A percentile compares a stretch with the other conserved stretches of the same genome.
Evolutionary conservation across 2,329 filamentous ascomycete genomes (phyloP).

Genomic region (Penicillium olsonii): DNA sequence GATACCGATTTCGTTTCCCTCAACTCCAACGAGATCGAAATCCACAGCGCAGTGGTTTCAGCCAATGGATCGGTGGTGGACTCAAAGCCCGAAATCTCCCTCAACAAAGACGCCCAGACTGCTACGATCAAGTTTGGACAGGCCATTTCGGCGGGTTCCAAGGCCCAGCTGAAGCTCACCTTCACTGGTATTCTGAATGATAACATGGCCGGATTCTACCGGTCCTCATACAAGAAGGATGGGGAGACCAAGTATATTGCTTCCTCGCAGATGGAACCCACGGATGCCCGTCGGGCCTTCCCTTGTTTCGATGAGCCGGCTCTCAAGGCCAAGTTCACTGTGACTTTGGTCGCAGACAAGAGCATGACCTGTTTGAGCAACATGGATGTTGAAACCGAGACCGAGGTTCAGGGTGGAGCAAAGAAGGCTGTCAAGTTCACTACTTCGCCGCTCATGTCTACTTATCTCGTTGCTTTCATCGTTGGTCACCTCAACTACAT

Average conservation of each 20-base stretch:
- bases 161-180: conserved; percentile 74
- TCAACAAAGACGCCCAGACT: conserved; percentile 78
- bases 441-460: conserved; percentile 91
- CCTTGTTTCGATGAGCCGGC: conserved; percentile 96
- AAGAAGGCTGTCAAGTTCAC: conserved; percentile 91
- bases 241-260: conserved; percentile 81
- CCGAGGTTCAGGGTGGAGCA: conserved; percentile 66
- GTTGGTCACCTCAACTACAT: conserved; percentile 92
- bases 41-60: conserved; percentile 71
- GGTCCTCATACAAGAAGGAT: conserved; percentile 87
- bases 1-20: conserved; percentile 83
- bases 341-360: conserved; percentile 89
- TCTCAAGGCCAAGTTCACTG: conserved; percentile 87
- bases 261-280: conserved; percentile 94
- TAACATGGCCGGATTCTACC: conserved; percentile 97
- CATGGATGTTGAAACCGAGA: conserved; percentile 87
- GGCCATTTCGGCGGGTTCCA: conserved; percentile 70
- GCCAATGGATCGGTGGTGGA: conserved; percentile 57
- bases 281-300: conserved; percentile 88
- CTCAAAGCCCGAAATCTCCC: conserved; percentile 67
- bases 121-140: conserved; percentile 79
- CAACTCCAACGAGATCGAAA: conserved; percentile 83
- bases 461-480: conserved; percentile 91
- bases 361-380: conserved; percentile 90
- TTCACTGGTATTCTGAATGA: conserved; percentile 84